These are phyloP conservation scores for Penicillium sp. DNA, from an alignment of 2,329 filamentous ascomycete genomes.

Conservation along the genomic window DNA sequence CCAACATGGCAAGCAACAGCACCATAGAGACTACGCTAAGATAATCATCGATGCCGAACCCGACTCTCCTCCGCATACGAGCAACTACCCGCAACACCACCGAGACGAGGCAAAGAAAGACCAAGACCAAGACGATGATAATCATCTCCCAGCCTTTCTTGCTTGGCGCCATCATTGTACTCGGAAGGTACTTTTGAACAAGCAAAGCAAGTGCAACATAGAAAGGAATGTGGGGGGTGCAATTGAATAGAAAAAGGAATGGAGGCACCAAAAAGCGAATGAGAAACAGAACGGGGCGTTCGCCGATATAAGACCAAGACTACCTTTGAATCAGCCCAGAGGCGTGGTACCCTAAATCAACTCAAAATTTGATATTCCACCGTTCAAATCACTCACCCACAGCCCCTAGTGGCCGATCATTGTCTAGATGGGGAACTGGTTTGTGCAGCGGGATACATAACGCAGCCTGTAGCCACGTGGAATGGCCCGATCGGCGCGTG, in stretches of 20 bases:
- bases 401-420: conserved; percentile 7
- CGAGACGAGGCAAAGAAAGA: conserved; percentile 27
- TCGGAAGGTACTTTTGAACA: not conserved
- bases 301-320: conserved; percentile 1
- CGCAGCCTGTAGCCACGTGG: not conserved
- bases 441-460: not conserved
- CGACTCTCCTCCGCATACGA: conserved; percentile 29
- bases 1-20: conserved; percentile 31
- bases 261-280: conserved; percentile 10
- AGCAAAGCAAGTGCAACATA: not conserved
- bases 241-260: not conserved
- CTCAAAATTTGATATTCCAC: conserved; percentile 1
- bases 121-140: conserved; percentile 32
- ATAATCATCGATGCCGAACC: conserved; percentile 35
- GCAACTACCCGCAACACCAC: conserved; percentile 29
- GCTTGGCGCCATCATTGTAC: conserved; percentile 26
- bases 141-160: conserved; percentile 31
- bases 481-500: not conserved
- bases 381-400: conserved; percentile 2
- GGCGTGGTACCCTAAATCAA: not conserved
- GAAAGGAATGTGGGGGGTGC: conserved; percentile 1
- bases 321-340: not conserved
- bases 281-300: not conserved
- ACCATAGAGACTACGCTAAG: conserved; percentile 28
- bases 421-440: not conserved